Conservation (phyloP, 345 rosid species). For the Pugionium cornutum region DNA sequence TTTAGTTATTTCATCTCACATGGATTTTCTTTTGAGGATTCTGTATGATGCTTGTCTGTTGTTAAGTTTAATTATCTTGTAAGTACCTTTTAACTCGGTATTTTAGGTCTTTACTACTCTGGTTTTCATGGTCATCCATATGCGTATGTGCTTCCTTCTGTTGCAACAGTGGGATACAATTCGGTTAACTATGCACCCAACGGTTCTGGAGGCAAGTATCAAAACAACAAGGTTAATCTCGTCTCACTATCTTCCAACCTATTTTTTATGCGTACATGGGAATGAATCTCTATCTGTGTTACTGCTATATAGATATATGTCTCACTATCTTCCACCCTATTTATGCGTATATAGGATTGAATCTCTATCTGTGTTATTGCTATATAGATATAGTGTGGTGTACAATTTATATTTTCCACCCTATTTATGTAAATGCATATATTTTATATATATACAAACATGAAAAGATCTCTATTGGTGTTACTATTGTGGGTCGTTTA, state of each 20-base stretch:
- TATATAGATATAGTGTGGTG: neutral
- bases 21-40: neutral
- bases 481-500: too few relatives aligned
- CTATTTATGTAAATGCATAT: neutral
- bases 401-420: too few relatives aligned
- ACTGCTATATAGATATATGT: neutral
- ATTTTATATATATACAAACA: too few relatives aligned
- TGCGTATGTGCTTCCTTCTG: slow-evolving; percentile 67
- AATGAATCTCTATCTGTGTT: neutral
- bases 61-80: slow-evolving; percentile 39
- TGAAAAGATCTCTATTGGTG: too few relatives aligned
- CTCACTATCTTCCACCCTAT: neutral
- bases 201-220: slow-evolving; percentile 76
- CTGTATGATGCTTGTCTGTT: slow-evolving; percentile 33
- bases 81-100: slow-evolving; percentile 53
- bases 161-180: slow-evolving; percentile 73
- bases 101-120: slow-evolving; percentile 65
- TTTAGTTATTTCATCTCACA: slow-evolving; percentile 6
- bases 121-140: slow-evolving; percentile 76
- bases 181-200: slow-evolving; percentile 66
- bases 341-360: neutral
- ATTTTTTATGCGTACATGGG: neutral
- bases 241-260: slow-evolving; percentile 30
- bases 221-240: slow-evolving; percentile 70
- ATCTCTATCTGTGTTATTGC: neutral